Percentiles rank a stretch among this genome's conserved stretches.
These are phyloP conservation scores for Pleodorina starrii DNA, from an alignment of 139 green algal genomes.

Conservation along the genomic window DNA sequence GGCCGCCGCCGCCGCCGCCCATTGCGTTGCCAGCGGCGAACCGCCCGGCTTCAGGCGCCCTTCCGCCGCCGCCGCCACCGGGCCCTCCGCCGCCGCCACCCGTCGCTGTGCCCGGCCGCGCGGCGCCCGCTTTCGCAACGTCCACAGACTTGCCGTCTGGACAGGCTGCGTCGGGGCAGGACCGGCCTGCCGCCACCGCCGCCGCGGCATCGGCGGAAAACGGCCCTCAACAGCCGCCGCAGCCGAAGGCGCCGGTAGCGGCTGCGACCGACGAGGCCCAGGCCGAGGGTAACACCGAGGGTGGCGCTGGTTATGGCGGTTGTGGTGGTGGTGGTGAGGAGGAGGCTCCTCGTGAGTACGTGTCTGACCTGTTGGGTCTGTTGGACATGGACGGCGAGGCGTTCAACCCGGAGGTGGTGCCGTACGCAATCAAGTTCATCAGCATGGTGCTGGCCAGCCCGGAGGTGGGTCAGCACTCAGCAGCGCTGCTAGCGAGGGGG, in stretches of 20 bases:
- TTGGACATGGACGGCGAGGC: constrained; percentile 12
- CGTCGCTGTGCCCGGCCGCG: too few relatives aligned
- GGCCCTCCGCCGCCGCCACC: neutral
- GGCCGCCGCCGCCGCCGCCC: neutral
- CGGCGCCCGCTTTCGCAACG: too few relatives aligned
- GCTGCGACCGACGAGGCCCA: too few relatives aligned
- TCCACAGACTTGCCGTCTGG: too few relatives aligned
- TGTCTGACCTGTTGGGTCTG: constrained; percentile 1
- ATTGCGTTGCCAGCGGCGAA: neutral
- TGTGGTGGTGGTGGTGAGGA: too few relatives aligned
- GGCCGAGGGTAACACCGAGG: too few relatives aligned
- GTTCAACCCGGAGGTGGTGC: constrained; percentile 21
- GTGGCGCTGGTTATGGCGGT: too few relatives aligned
- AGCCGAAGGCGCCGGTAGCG: too few relatives aligned
- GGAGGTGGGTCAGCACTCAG: constrained; percentile 34
- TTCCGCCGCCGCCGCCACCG: neutral
- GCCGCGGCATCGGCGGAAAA: neutral
- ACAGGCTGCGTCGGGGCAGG: neutral
- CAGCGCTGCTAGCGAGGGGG: too few relatives aligned
- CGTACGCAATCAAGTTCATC: neutral
- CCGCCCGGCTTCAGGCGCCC: neutral
- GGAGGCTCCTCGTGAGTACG: neutral
- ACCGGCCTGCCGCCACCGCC: neutral
- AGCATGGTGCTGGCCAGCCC: constrained; percentile 2
- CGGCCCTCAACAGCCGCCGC: neutral